Evolutionary conservation across 169 alveolate species (phyloP).

Genomic region (Eimeria tenella): DNA sequence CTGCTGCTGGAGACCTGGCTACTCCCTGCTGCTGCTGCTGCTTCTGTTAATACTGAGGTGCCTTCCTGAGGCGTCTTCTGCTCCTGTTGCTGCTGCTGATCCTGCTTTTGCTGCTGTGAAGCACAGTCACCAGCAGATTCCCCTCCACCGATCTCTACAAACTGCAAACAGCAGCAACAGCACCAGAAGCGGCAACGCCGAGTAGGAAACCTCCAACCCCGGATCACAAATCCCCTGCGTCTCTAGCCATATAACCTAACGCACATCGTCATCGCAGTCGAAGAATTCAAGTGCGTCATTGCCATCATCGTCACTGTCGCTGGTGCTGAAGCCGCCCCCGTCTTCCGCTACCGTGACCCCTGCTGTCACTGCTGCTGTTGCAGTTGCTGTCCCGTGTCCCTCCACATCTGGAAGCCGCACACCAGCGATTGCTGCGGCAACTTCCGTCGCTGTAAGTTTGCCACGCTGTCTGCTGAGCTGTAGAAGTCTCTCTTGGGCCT

Average conservation of each 20-base stretch:
- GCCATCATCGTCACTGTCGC: conserved; percentile 18
- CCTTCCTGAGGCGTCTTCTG: too few species aligned
- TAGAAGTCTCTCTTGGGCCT: neutral
- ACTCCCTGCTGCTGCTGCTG: neutral
- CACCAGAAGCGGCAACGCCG: neutral
- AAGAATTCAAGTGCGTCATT: conserved; percentile 27
- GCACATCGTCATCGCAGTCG: conserved; percentile 52
- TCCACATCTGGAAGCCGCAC: neutral
- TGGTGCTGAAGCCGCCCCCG: neutral
- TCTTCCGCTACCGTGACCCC: neutral
- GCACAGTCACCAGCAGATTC: too few species aligned
- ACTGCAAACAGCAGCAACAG: neutral
- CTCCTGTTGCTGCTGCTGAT: neutral
- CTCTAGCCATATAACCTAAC: neutral
- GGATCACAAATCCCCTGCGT: neutral
- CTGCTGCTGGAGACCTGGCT: neutral
- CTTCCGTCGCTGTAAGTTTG: neutral
- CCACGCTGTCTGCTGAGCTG: conserved; percentile 8
- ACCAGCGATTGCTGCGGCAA: neutral
- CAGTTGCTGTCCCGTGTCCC: conserved; percentile 26
- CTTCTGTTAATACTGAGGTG: neutral
- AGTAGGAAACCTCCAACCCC: neutral
- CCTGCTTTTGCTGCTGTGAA: neutral
- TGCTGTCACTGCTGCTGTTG: conserved; percentile 8
- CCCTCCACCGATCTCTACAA: too few species aligned